Evolutionary conservation across 805 yeast species (phyloP).

Genomic region (Pichia thaimueangensis): DNA sequence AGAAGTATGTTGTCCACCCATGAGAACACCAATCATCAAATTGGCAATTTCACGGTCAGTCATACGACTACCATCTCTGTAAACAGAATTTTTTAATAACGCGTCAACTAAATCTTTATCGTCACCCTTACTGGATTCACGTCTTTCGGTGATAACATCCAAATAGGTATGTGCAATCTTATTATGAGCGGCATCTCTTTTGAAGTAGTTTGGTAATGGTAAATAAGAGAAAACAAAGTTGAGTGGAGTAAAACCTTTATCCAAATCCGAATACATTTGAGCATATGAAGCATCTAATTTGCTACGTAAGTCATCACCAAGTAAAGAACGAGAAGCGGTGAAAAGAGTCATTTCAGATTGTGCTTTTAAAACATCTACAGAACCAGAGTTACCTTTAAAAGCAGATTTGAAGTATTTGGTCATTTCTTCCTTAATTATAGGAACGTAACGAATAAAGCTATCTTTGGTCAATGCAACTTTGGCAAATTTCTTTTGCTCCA

Average conservation of each 20-base stretch:
- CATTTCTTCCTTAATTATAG: slow-evolving; percentile 77
- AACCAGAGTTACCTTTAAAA: slow-evolving; percentile 43
- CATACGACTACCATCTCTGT: slow-evolving; percentile 92
- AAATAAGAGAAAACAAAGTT: slow-evolving; percentile 93
- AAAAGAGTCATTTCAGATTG: slow-evolving; percentile 95
- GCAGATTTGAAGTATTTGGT: slow-evolving; percentile 50
- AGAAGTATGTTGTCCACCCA: slow-evolving; percentile 99
- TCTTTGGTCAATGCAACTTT: slow-evolving; percentile 83
- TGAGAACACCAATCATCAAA: slow-evolving; percentile 86
- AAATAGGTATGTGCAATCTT: slow-evolving; percentile 76
- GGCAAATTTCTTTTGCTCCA: slow-evolving; percentile 98
- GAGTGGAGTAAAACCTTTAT: slow-evolving; percentile 93
- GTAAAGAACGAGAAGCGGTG: slow-evolving; percentile 87
- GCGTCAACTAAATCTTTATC: slow-evolving; percentile 88
- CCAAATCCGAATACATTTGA: slow-evolving; percentile 79
- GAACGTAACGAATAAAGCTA: slow-evolving; percentile 80
- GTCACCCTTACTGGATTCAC: slow-evolving; percentile 63
- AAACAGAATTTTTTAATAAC: slow-evolving; percentile 71
- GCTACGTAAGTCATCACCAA: slow-evolving; percentile 87
- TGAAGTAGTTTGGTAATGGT: slow-evolving; percentile 70
- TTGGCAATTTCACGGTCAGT: slow-evolving; percentile 93
- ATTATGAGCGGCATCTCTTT: slow-evolving; percentile 83
- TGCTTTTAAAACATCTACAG: slow-evolving; percentile 63
- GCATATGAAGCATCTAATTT: slow-evolving; percentile 82
- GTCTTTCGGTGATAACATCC: slow-evolving; percentile 68